Evolutionary conservation across 2,329 filamentous ascomycete genomes (phyloP).

Genomic region (Lachnellula occidentalis): DNA sequence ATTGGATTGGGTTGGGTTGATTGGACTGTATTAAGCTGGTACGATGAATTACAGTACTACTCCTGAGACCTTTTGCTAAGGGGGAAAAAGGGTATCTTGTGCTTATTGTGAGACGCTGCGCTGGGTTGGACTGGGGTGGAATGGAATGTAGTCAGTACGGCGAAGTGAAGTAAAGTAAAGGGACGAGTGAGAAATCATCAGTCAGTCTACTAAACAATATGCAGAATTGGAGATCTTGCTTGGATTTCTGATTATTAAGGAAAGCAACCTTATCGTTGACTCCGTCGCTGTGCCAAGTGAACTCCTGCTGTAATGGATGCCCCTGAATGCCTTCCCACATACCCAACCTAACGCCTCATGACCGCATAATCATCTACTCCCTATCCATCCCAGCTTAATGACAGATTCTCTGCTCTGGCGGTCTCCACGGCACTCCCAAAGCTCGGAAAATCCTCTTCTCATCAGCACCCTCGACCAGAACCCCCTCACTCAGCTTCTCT

Average conservation of each 20-base stretch:
- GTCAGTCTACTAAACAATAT: too few species aligned
- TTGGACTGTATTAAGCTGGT: too few species aligned
- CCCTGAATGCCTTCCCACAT: background rate
- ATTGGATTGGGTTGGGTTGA: background rate
- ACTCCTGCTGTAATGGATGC: background rate
- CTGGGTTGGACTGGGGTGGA: background rate
- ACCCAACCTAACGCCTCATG: background rate
- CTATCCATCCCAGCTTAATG: conserved; percentile 32
- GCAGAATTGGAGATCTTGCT: too few species aligned
- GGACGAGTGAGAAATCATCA: too few species aligned
- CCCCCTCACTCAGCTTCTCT: conserved; percentile 60
- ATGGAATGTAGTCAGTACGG: background rate
- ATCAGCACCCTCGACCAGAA: conserved; percentile 65
- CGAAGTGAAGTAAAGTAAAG: background rate
- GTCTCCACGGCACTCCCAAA: conserved; percentile 78
- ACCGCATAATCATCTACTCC: background rate
- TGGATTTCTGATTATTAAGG: background rate
- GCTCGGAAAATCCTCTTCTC: conserved; percentile 78
- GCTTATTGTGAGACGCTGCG: background rate
- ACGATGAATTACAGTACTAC: background rate
- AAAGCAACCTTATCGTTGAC: background rate
- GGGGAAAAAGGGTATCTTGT: background rate
- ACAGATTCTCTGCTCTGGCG: conserved; percentile 71
- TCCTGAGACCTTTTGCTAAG: background rate
- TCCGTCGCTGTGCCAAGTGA: background rate